phyloP scores from a whole-genome alignment of 768 basidiomycete species.

The Tephrocybe sp. region DNA sequence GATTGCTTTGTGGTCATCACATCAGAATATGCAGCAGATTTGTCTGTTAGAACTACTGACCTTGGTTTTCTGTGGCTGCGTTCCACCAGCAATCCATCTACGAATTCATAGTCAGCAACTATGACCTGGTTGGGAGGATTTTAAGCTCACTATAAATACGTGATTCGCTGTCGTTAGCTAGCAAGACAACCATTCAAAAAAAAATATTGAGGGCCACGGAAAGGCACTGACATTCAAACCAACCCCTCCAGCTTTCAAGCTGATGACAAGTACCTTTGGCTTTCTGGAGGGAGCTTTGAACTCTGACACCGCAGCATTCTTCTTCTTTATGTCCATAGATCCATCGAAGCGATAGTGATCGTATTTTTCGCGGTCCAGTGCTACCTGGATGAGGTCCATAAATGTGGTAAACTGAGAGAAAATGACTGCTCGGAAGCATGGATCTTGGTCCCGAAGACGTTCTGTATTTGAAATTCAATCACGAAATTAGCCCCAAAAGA shows the following conservation, averaged over 20 bases:
- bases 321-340: conserved; percentile 84
- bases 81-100: conserved; percentile 97
- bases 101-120: conserved; percentile 3
- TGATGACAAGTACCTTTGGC: conserved; percentile 76
- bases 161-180: conserved; percentile 80
- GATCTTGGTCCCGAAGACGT: conserved; percentile 67
- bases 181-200: conserved; percentile 4
- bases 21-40: background rate
- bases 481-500: background rate
- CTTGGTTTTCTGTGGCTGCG: conserved; percentile 79
- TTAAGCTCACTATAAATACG: conserved; percentile 72
- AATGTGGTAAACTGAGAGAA: conserved; percentile 93
- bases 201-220: background rate
- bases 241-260: conserved; percentile 90
- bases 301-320: conserved; percentile 69
- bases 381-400: conserved; percentile 75
- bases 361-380: conserved; percentile 67
- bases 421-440: conserved; percentile 79
- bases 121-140: background rate
- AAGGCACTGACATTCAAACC: conserved; percentile 67
- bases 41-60: conserved; percentile 27
- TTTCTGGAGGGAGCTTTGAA: conserved; percentile 71
- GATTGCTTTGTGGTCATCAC: conserved; percentile 48
- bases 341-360: conserved; percentile 87
- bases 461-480: conserved; percentile 32